phyloP scores from a whole-genome alignment of 768 basidiomycete genomes.

The Nevesoporus exiguus region DNA sequence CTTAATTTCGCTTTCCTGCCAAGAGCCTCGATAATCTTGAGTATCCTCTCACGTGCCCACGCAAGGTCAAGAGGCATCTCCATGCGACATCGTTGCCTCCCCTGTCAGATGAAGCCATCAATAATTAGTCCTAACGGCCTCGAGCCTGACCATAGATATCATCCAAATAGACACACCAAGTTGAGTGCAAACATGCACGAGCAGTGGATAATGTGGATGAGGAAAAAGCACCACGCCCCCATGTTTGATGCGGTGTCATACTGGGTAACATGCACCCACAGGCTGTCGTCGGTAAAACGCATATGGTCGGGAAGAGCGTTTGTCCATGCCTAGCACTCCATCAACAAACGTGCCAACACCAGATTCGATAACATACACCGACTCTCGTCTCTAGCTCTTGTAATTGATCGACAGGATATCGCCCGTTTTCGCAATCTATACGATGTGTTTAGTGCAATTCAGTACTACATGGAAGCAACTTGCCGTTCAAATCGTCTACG shows the following conservation, averaged over 20 bases:
- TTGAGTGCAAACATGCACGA: constrained; percentile 62
- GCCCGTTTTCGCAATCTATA: constrained; percentile 26
- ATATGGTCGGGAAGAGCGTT: constrained; percentile 67
- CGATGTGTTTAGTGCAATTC: constrained; percentile 24
- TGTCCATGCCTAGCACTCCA: constrained; percentile 53
- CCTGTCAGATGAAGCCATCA: constrained; percentile 14
- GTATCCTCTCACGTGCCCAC: constrained; percentile 40
- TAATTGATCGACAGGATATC: constrained; percentile 32
- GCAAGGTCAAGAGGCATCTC: constrained; percentile 22
- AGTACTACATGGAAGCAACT: constrained; percentile 10
- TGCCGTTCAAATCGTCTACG: constrained; percentile 51
- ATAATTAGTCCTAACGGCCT: background rate
- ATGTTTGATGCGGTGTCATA: constrained; percentile 77
- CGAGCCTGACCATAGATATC: background rate
- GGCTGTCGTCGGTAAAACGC: constrained; percentile 64
- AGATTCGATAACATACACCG: constrained; percentile 17
- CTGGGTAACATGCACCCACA: constrained; percentile 67
- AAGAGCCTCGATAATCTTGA: constrained; percentile 38
- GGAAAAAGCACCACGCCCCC: constrained; percentile 79
- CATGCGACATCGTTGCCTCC: constrained; percentile 32
- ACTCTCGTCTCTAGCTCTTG: constrained; percentile 47
- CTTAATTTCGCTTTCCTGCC: constrained; percentile 42
- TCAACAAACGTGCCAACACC: constrained; percentile 2
- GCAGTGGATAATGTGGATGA: constrained; percentile 71
- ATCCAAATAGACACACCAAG: constrained; percentile 44